A percentile compares a stretch with the other conserved stretches of the same genome.
These are phyloP conservation scores for Ogataea parapolymorpha DNA, from an alignment of 805 yeast genomes.

Conservation along the genomic window DNA sequence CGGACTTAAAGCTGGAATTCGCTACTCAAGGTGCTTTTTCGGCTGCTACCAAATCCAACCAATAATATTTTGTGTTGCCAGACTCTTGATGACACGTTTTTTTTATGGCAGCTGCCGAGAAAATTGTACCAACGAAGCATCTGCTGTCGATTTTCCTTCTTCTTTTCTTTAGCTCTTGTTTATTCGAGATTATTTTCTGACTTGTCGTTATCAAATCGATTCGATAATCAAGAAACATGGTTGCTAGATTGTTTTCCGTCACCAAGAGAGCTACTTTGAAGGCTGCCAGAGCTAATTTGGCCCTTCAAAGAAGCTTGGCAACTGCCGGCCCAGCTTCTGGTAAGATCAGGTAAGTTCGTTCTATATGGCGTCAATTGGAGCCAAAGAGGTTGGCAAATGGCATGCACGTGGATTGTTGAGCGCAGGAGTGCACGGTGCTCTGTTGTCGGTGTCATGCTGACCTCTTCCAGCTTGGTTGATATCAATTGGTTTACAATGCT, in stretches of 20 bases:
- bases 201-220: conserved; percentile 14
- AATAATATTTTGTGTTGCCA: conserved; percentile 11
- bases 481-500: conserved; percentile 4
- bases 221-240: conserved; percentile 28
- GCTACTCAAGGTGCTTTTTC: not conserved
- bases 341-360: conserved; percentile 75
- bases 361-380: conserved; percentile 6
- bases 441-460: not conserved
- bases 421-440: not conserved
- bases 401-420: too few species aligned
- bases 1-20: not conserved
- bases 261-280: conserved; percentile 82
- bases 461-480: not conserved
- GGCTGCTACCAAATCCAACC: conserved; percentile 8
- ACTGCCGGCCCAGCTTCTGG: conserved; percentile 75
- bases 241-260: conserved; percentile 57
- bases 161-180: conserved; percentile 16
- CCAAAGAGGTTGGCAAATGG: not conserved
- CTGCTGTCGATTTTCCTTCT: conserved; percentile 19
- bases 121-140: conserved; percentile 12
- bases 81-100: conserved; percentile 2
- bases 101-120: conserved; percentile 11
- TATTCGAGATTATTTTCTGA: conserved; percentile 12
- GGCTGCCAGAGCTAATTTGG: conserved; percentile 80
- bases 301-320: conserved; percentile 74